Conservation (phyloP, 2,329 filamentous ascomycete species). For the Hypoxylon sp. region DNA sequence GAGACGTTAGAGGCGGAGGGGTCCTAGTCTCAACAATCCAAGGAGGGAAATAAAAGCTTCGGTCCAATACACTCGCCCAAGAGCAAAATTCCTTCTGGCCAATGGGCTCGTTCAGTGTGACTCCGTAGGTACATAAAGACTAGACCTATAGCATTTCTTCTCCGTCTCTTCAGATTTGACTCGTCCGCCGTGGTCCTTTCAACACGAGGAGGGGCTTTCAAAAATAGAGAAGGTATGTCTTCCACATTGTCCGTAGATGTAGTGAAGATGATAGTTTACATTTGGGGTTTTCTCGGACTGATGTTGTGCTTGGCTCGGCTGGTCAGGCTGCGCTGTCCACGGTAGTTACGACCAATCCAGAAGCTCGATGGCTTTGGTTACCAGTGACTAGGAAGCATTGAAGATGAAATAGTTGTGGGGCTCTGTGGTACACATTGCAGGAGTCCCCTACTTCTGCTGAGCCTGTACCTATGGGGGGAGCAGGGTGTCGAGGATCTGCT, state of each 20-base stretch:
- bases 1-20: constrained; percentile 18
- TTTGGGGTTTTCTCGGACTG: constrained; percentile 23
- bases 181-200: constrained; percentile 39
- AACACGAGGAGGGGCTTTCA: constrained; percentile 34
- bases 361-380: constrained; percentile 38
- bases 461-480: constrained; percentile 42
- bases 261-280: constrained; percentile 34
- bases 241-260: constrained; percentile 33
- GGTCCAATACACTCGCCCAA: constrained; percentile 35
- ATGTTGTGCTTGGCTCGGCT: constrained; percentile 33
- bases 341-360: constrained; percentile 39
- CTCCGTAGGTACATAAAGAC: constrained; percentile 32
- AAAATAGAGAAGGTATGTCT: constrained; percentile 34
- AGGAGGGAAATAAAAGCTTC: constrained; percentile 24
- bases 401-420: constrained; percentile 42
- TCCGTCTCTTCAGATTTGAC: constrained; percentile 35
- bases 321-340: constrained; percentile 34
- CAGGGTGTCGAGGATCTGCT: constrained; percentile 45
- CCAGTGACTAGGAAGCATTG: constrained; percentile 37
- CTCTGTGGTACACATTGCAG: constrained; percentile 43
- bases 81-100: constrained; percentile 34
- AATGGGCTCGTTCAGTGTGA: constrained; percentile 37
- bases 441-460: constrained; percentile 37
- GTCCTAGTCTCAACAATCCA: constrained; percentile 16
- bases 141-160: constrained; percentile 37